A percentile compares a stretch with the other conserved stretches of the same genome.
phyloP scores from a whole-genome alignment of 164 flowering plant species.

The Chimonanthus salicifolius region DNA sequence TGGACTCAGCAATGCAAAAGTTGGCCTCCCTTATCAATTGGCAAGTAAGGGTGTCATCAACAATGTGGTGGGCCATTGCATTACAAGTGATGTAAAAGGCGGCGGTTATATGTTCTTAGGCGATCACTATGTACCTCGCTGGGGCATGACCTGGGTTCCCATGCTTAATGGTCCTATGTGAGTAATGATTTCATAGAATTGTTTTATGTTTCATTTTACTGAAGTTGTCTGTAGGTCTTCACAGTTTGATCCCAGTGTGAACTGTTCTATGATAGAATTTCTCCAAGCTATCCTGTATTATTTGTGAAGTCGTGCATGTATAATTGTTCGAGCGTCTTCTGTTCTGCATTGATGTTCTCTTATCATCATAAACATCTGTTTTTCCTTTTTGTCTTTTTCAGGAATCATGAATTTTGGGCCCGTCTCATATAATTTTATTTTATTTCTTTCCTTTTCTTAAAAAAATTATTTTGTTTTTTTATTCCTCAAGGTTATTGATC shows the following conservation, averaged over 20 bases:
- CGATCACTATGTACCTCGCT: slow-evolving; percentile 46
- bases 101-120: slow-evolving; percentile 79
- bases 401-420: no score
- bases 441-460: not conserved
- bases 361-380: not conserved
- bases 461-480: no score
- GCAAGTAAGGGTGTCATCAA: slow-evolving; percentile 52
- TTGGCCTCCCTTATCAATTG: slow-evolving; percentile 71
- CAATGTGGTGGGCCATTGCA: slow-evolving; percentile 75
- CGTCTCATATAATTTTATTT: no score
- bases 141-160: slow-evolving; percentile 77
- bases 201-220: not conserved
- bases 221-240: not conserved
- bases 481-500: not conserved
- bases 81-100: slow-evolving; percentile 28
- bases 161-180: slow-evolving; percentile 53
- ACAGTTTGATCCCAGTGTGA: not conserved
- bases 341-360: not conserved
- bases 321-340: not conserved
- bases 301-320: no score
- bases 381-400: not conserved
- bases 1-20: slow-evolving; percentile 60
- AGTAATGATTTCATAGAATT: slow-evolving; percentile 20
- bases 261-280: not conserved
- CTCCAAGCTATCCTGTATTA: not conserved